Conservation (phyloP, 2,329 filamentous ascomycete genomes). For the Pyrenochaeta sp. region DNA sequence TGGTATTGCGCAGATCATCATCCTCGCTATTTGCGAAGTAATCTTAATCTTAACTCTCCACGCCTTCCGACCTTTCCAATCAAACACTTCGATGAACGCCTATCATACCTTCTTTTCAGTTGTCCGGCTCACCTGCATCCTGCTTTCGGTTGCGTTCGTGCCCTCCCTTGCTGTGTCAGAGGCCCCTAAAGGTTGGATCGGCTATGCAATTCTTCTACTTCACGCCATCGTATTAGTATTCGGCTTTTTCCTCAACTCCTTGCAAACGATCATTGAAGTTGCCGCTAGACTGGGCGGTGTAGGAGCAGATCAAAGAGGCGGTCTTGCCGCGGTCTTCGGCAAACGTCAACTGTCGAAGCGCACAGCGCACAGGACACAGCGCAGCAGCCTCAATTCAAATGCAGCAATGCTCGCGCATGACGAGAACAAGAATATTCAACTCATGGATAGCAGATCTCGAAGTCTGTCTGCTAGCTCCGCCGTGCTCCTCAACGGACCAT, state of each 20-base stretch:
- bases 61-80: conserved; percentile 88
- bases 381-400: conserved; percentile 83
- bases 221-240: conserved; percentile 87
- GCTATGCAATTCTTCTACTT: conserved; percentile 86
- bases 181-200: conserved; percentile 89
- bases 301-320: conserved; percentile 79
- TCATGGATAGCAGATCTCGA: conserved; percentile 62
- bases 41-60: conserved; percentile 86
- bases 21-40: conserved; percentile 93
- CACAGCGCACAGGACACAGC: conserved; percentile 69
- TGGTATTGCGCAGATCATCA: conserved; percentile 89
- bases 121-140: conserved; percentile 73
- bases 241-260: conserved; percentile 90
- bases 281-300: conserved; percentile 82
- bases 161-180: conserved; percentile 82
- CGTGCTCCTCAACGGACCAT: conserved; percentile 64
- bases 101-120: conserved; percentile 88
- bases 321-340: conserved; percentile 85
- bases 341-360: conserved; percentile 87
- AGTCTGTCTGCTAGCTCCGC: conserved; percentile 70
- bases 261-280: conserved; percentile 92
- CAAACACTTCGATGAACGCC: conserved; percentile 94
- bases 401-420: conserved; percentile 79
- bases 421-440: conserved; percentile 68
- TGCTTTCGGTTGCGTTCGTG: conserved; percentile 72